Evolutionary conservation across 1,139 yeast species (phyloP), one percentile per base, ranked within the genome.

Genomic region (Pichia sp.): DNA sequence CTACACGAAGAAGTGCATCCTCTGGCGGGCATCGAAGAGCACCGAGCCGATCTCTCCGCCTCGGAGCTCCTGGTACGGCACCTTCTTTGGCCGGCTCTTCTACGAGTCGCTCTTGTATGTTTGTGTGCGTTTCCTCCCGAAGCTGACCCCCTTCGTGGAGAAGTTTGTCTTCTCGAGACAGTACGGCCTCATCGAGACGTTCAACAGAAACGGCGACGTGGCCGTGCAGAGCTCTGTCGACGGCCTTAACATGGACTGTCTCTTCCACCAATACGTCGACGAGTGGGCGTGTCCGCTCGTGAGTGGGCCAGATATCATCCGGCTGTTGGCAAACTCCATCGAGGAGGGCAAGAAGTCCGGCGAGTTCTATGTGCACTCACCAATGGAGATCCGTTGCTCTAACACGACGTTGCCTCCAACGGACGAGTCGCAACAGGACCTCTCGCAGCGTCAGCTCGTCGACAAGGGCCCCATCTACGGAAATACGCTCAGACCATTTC

Each of bases 201-300:
- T 79, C 49, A 88, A 88, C 27, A 89, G 88, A 20, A 60, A 60
- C 51, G 90, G 91, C 48, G 83, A 81, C 57, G 73, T 79, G 51
- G 87, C 89, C 4, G 91, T 92, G 7, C 93, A 87, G 65, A 79
- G 83, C 59, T 86, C 95, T 2, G 92, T 87, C 40, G 92, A 87
- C 60, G 96, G 92, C 2, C 82, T 92, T 65, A 91, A 90, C 69
- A 90, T 93, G 96, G 98, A 93, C 73, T 93, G 99, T 69, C 75
- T 92, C 62, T 93, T 91, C 69, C 84, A 92, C 49, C 99, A 93
- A 71, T 92, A 86, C 72, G 99, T 93, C 54, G 85, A 92, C 67
- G 99, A 93, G 73, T 93, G 99, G 99, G 90, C 93, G 14, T 82
- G 95, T 54, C 98, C 98, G 34, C 74, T 93, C 66, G 77, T 74